Base-by-base conservation (phyloP, 192 early-diverging fungal genomes). In the Phycomyces blakesleeanus region DNA sequence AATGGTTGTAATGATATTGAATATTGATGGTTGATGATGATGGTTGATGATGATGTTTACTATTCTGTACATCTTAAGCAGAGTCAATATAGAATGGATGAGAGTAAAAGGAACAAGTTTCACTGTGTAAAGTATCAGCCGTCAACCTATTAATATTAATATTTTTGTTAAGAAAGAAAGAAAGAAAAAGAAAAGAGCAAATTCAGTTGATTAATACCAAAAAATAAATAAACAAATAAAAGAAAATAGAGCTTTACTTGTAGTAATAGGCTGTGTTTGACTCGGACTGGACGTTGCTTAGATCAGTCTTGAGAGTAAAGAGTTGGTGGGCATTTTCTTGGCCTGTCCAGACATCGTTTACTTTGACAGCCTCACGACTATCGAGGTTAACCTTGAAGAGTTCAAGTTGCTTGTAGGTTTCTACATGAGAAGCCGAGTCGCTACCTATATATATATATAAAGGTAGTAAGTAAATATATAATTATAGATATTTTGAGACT, bases 31-130 rank as follows among this genome's bases (percentile, higher is more conserved):
- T n/a, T n/a, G n/a, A n/a, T n/a, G n/a, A n/a, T n/a, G n/a, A n/a
- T n/a, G n/a, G n/a, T n/a, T n/a, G n/a, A n/a, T n/a, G n/a, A n/a
- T n/a, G n/a, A n/a, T n/a, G n/a, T n/a, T n/a, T n/a, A n/a, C n/a
- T n/a, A n/a, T n/a, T n/a, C n/a, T n/a, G n/a, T n/a, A n/a, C n/a
- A n/a, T n/a, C n/a, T 47, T 14, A 14, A 7, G 1, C 44, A 41
- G 22, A 34, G 20, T 61, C 54, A 27, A 73, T 60, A 50, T 73
- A 73, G 64, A 73, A 73, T 54, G 71, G 65, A 50, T 73, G 71
- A 34, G 65, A 66, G 56, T 67, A 63, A 56, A 67, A 73, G 24
- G 49, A 55, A 58, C 71, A 73, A n/a, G 53, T 57, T 50, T 73
- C 71, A 20, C 54, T 61, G 47, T 73, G 64, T 22, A 53, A 27